Conservation (phyloP, 208 protist species). For the Crithidia brevicula region DNA sequence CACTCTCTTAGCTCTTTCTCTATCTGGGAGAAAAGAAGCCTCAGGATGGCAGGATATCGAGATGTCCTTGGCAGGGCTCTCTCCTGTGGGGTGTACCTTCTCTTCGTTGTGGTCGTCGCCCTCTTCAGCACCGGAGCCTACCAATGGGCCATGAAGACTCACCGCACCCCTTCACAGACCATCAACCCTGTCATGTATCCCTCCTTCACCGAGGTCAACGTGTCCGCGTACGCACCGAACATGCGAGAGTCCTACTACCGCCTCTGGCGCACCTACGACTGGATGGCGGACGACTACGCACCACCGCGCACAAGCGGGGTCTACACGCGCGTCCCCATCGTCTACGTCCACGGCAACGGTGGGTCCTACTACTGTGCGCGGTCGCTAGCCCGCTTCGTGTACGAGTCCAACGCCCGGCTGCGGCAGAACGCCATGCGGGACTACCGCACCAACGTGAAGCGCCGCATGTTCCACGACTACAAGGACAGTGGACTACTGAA, state of each 20-base stretch:
- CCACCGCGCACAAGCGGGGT: conserved; percentile 28
- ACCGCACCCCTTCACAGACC: conserved; percentile 54
- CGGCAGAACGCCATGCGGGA: conserved; percentile 30
- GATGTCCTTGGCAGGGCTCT: not conserved
- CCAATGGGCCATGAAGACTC: conserved; percentile 47
- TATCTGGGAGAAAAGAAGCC: not conserved
- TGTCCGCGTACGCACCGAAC: conserved; percentile 28
- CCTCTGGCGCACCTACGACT: conserved; percentile 72
- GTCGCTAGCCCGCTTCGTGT: conserved; percentile 72
- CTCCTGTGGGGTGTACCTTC: conserved; percentile 24
- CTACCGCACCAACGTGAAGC: conserved; percentile 54
- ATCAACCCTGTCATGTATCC: conserved; percentile 63
- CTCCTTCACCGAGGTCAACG: conserved; percentile 43
- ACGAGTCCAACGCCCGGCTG: conserved; percentile 55
- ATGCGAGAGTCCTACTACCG: conserved; percentile 57
- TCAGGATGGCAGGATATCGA: not conserved
- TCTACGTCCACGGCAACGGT: conserved; percentile 86
- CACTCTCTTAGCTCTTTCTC: not conserved
- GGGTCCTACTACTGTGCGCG: conserved; percentile 79
- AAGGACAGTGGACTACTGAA: conserved; percentile 8
- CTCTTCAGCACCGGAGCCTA: conserved; percentile 45
- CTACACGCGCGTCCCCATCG: conserved; percentile 51
- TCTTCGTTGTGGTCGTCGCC: conserved; percentile 31
- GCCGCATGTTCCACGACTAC: conserved; percentile 27
- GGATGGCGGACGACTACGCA: conserved; percentile 55